Evolutionary conservation across 371 early-diverging fungal genomes (phyloP).

Genomic region (Circinella umbellata): DNA sequence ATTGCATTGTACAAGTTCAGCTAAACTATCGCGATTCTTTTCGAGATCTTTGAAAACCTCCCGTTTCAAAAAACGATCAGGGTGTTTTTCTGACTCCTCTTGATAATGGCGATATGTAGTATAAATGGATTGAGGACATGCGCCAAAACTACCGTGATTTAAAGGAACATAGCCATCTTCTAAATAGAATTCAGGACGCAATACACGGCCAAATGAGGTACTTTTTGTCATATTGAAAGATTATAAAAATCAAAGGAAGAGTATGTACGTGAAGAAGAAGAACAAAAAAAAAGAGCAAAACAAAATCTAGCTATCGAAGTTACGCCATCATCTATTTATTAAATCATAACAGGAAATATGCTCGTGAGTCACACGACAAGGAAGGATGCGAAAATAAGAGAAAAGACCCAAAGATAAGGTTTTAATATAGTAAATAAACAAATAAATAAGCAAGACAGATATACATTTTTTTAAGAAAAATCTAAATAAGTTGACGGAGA

Average conservation of each 20-base stretch:
- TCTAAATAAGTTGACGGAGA: too few species aligned
- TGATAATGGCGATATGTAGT: slow-evolving; percentile 20
- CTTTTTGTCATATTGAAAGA: not conserved
- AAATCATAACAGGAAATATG: too few species aligned
- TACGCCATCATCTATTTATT: too few species aligned
- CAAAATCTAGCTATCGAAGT: too few species aligned
- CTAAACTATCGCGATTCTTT: slow-evolving; percentile 20
- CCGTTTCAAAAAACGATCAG: slow-evolving; percentile 25
- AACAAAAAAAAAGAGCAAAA: not conserved
- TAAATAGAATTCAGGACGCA: slow-evolving; percentile 44
- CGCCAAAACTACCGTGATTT: slow-evolving; percentile 52
- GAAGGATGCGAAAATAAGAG: too few species aligned
- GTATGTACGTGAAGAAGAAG: too few species aligned
- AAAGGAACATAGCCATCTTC: slow-evolving; percentile 46
- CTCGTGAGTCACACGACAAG: too few species aligned
- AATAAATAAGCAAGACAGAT: too few species aligned
- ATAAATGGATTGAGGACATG: slow-evolving; percentile 15
- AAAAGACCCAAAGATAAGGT: too few species aligned
- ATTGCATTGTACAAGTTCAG: slow-evolving; percentile 40
- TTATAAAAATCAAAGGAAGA: not conserved
- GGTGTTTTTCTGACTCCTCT: slow-evolving; percentile 12
- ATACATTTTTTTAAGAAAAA: too few species aligned
- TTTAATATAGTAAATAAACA: too few species aligned
- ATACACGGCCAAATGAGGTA: slow-evolving; percentile 37
- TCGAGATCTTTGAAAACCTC: slow-evolving; percentile 18